phyloP scores from a whole-genome alignment of 2,329 filamentous ascomycete species.

The Ophiocordyceps camponoti-rufipedis region DNA sequence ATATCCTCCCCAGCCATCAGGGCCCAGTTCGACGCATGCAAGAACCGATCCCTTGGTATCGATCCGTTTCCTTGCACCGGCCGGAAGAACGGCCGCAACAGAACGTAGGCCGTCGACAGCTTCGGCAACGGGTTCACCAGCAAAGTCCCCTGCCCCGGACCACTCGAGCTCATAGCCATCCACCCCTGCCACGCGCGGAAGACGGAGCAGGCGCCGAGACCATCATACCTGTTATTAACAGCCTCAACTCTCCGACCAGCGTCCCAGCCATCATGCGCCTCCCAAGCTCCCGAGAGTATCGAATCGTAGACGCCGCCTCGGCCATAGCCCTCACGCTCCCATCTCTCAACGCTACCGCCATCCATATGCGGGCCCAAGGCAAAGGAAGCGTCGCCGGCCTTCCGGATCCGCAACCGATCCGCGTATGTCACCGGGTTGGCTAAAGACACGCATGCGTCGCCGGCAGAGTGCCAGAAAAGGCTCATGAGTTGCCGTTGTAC shows the following conservation, averaged over 20 bases:
- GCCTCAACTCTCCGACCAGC: conserved; percentile 48
- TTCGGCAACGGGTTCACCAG: conserved; percentile 64
- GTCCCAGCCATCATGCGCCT: conserved; percentile 70
- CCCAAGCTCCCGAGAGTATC: conserved; percentile 61
- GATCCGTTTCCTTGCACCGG: conserved; percentile 14
- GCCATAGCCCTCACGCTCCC: conserved; percentile 54
- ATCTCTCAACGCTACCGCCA: conserved; percentile 56
- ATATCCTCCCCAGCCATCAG: conserved; percentile 27
- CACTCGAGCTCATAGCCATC: conserved; percentile 60
- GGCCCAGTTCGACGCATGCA: conserved; percentile 40
- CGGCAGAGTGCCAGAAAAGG: conserved; percentile 38
- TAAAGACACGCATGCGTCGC: conserved; percentile 26
- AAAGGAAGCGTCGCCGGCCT: conserved; percentile 52
- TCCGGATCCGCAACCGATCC: conserved; percentile 53
- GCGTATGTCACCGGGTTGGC: conserved; percentile 47
- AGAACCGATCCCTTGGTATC: conserved; percentile 12
- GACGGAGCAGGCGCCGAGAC: conserved; percentile 65
- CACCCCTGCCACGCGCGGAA: conserved; percentile 86
- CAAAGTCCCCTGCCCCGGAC: conserved; percentile 60
- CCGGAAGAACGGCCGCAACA: conserved; percentile 72
- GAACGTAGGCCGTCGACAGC: conserved; percentile 59
- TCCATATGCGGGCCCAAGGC: conserved; percentile 58
- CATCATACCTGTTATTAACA: conserved; percentile 59
- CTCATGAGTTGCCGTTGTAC: conserved; percentile 44
- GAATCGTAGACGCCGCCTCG: conserved; percentile 49